Evolutionary conservation across 345 rosid genomes (phyloP).

Genomic region (Anacardium occidentale): DNA sequence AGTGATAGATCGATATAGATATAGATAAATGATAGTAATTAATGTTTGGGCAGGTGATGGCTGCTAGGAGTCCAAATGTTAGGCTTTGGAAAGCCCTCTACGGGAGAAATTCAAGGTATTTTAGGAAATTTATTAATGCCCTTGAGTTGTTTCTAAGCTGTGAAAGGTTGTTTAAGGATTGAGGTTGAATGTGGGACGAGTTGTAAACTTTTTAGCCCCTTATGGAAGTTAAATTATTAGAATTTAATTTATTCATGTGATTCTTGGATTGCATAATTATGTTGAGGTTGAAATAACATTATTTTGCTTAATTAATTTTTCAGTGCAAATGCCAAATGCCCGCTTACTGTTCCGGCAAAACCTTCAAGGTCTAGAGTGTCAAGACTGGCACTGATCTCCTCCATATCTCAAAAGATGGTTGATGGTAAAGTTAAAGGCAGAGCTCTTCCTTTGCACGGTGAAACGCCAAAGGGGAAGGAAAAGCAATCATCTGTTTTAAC

Average conservation of each 20-base stretch:
- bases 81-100: constrained; percentile 60
- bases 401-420: constrained; percentile 54
- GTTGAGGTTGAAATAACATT: not conserved
- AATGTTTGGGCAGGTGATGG: constrained; percentile 66
- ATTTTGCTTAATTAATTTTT: constrained; percentile 8
- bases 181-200: too few species aligned
- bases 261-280: not conserved
- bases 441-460: constrained; percentile 24
- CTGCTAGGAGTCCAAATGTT: constrained; percentile 91
- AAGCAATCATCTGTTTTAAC: constrained; percentile 30
- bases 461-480: constrained; percentile 49
- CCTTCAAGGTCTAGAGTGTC: constrained; percentile 60
- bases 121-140: not conserved
- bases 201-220: too few species aligned
- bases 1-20: not conserved
- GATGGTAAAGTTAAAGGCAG: constrained; percentile 43
- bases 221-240: too few species aligned
- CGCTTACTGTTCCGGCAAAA: constrained; percentile 82
- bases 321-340: constrained; percentile 57
- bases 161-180: too few species aligned
- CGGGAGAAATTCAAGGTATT: constrained; percentile 50
- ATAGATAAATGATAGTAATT: constrained; percentile 15
- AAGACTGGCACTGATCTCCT: constrained; percentile 69
- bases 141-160: not conserved
- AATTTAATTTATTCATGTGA: too few species aligned